Percentiles rank a stretch among this genome's conserved stretches.
These are phyloP conservation scores for Peronosclerospora sorghi DNA, from an alignment of 352 stramenopile species.

Conservation along the genomic window DNA sequence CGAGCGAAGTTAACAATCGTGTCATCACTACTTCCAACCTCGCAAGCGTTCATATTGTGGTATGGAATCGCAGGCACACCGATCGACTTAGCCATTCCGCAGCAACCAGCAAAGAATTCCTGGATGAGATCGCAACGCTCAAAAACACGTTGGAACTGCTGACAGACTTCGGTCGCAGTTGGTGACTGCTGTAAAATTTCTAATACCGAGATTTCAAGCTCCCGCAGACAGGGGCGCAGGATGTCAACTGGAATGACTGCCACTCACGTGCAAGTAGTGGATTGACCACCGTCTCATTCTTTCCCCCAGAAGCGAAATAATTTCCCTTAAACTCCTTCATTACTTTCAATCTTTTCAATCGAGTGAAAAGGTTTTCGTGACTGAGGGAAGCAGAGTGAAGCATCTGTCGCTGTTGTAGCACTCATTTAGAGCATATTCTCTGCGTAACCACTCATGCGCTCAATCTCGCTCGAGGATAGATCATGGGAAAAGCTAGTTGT, in stretches of 20 bases:
- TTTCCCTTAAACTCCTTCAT: conserved; percentile 32
- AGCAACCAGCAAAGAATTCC: conserved; percentile 14
- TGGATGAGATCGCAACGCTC: conserved; percentile 22
- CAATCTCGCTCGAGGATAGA: conserved; percentile 66
- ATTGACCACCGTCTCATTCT: conserved; percentile 1
- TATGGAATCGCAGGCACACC: conserved; percentile 44
- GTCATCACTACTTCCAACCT: conserved; percentile 35
- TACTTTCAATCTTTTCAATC: conserved; percentile 35
- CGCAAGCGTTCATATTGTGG: conserved; percentile 30
- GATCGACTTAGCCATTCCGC: conserved; percentile 22
- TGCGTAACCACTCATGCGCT: conserved; percentile 81
- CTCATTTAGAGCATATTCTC: conserved; percentile 85
- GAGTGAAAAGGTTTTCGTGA: conserved; percentile 55
- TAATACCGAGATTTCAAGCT: conserved; percentile 52
- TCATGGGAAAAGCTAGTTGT: conserved; percentile 80
- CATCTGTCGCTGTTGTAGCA: conserved; percentile 82
- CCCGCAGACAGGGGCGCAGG: conserved; percentile 42
- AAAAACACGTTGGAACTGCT: conserved; percentile 23
- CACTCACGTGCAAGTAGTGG: conserved; percentile 32
- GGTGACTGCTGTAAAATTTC: conserved; percentile 32
- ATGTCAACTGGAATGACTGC: conserved; percentile 42
- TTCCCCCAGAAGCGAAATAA: conserved; percentile 12
- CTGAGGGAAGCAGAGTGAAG: conserved; percentile 55
- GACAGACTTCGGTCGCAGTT: conserved; percentile 8
- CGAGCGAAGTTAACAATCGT: conserved; percentile 36